Evolutionary conservation across 2,329 filamentous ascomycete species (phyloP).

Genomic region (Huntiella moniliformis): DNA sequence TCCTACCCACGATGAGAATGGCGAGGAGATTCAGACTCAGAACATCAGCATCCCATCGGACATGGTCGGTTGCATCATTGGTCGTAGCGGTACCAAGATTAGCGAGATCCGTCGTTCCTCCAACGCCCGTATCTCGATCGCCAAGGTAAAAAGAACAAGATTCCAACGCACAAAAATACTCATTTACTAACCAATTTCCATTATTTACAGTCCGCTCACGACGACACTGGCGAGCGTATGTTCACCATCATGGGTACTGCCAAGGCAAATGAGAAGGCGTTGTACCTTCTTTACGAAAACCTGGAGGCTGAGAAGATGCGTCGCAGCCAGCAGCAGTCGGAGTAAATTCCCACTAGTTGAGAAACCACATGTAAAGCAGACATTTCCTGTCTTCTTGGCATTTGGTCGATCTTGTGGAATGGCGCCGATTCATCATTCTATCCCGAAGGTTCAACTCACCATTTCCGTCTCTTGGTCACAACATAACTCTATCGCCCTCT

Average conservation of each 20-base stretch:
- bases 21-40: conserved; percentile 93
- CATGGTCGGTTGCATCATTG: conserved; percentile 99
- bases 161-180: not conserved
- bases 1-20: conserved; percentile 83
- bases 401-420: not conserved
- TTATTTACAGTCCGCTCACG: conserved; percentile 54
- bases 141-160: conserved; percentile 46
- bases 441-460: conserved; percentile 1
- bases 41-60: conserved; percentile 99
- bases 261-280: conserved; percentile 82
- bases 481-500: not conserved
- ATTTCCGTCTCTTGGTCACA: conserved; percentile 3
- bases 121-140: conserved; percentile 90
- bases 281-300: conserved; percentile 96
- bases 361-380: too few relatives aligned
- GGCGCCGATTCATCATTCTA: not conserved
- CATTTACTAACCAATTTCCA: not conserved
- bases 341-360: conserved; percentile 22
- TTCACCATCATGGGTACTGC: conserved; percentile 97
- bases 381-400: too few relatives aligned
- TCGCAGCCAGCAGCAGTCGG: conserved; percentile 53
- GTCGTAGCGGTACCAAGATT: conserved; percentile 86
- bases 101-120: conserved; percentile 97
- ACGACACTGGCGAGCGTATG: conserved; percentile 96
- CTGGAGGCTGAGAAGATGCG: conserved; percentile 97